Evolutionary conservation across 495 filamentous ascomycete species (phyloP), one percentile per base, ranked within the genome.

Genomic region (Sphaerosporella brunnea): DNA sequence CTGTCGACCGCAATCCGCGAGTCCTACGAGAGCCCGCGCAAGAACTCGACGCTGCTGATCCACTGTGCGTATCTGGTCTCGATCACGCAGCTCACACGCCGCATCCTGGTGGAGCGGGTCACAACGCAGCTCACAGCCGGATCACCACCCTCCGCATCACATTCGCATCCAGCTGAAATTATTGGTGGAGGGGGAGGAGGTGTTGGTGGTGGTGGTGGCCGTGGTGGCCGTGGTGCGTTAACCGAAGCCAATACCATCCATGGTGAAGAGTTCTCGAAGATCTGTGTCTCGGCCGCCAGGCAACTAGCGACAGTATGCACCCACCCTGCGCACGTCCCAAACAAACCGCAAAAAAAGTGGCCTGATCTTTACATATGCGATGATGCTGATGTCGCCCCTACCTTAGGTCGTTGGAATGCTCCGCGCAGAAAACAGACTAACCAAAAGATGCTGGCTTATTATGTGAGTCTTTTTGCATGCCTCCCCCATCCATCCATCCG

Each of bases 21-120:
- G 3, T 47, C 26, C 19, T 47, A 55, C 16, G 56, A 60, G 36
- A 28, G 53, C 2, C 39, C 37, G 30, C 52, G 53, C 28, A 50
- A 55, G 15, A 53, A 54, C 16, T 47, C 56, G 18, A 59, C 58
- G 36, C 53, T 60, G 3, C 48, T 60, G 4, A 54, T 47, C 0
- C 57, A 60, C 24, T 55, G 56, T 42, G 51, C 53, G 0, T 60
- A 60, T 36, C 49, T 60, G 8, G 36, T 36, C 64, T 82, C 79
- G 1, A 75, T 84, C 38, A 73, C 84, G 19, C 66, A 85, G 3
- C 66, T 86, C n/a, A 75, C 73, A 23, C 64, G 75, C 41, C 82
- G 82, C 2, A 79, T 86, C 52, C 78, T 84, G 44, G 64, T 84
- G 9, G 56, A 49, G 40, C 40, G 28, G 23, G 8, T 50, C 16